Evolutionary conservation across 345 rosid genomes (phyloP), one percentile per base, ranked within the genome.

Genomic region (Hibiscus syriacus): DNA sequence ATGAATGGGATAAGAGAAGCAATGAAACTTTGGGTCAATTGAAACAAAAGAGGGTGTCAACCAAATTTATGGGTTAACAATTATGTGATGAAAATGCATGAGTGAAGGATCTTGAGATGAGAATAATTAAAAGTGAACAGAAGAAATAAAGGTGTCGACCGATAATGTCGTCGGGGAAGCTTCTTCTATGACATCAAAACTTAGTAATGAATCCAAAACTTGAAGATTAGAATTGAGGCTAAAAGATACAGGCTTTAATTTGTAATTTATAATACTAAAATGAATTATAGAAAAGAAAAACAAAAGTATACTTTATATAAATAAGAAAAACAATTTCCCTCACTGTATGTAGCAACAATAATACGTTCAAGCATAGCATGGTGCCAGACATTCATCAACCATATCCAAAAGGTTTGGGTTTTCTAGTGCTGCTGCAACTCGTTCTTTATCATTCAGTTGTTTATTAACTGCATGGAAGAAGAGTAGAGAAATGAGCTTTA

Each of bases 371-470:
- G 72, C 85, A 73, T 67, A 81, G 7, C 93, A 78, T 59, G 92
- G 89, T 64, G 85, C 80, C 74, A 95, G 64, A 70, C 97, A 92
- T 71, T 88, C 97, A 48, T 92, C 94, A 10, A 95, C 92, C 92
- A 90, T 85, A 38, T 84, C 98, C 73, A 92, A 85, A 12, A 95
- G 86, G 80, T 83, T 82, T 34, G 99, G 96, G 78, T 87, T 95
- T 84, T 95, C 97, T 74, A 92, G 67, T 17, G 99, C 98, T 58
- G 97, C 96, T 3, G 98, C 93, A 1, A 92, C 92, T 72, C 99
- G 81, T 69, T 92, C 98, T 79, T 90, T 90, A 62, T 95, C 99
- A 49, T 95, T 92, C 65, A 92, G 79, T 64, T 92, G 99, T 70
- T 95, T 90, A 56, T 91, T 94, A 56, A 94, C 99, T 94, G 95